Percentiles rank a stretch among this genome's conserved stretches.
phyloP scores from a whole-genome alignment of 331 rosid genomes.

The Quercus lobata region DNA sequence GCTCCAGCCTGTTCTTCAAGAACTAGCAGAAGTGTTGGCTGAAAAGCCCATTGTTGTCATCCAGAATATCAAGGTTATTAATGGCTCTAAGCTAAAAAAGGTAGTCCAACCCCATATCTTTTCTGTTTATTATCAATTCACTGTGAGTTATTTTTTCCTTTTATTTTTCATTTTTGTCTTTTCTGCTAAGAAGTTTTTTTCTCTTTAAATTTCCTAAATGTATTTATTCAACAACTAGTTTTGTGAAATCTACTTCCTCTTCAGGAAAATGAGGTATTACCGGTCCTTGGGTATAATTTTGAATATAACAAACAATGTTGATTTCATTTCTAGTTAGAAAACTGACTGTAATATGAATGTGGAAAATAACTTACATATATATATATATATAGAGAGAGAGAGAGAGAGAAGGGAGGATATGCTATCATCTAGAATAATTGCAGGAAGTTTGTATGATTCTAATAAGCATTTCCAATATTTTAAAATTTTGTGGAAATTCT shows the following conservation, averaged over 20 bases:
- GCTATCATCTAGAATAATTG: background rate
- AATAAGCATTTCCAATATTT: background rate
- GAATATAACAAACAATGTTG: background rate
- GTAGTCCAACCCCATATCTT: constrained; percentile 29
- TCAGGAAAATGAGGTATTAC: background rate
- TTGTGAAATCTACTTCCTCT: background rate
- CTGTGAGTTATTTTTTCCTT: background rate
- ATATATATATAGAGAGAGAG: no score
- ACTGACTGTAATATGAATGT: background rate
- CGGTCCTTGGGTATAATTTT: background rate
- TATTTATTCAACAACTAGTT: background rate
- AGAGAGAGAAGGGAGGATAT: background rate
- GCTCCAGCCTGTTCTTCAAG: constrained; percentile 84
- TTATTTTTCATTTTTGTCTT: background rate
- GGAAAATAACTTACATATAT: background rate
- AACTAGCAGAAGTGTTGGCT: constrained; percentile 67
- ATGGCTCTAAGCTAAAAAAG: constrained; percentile 78
- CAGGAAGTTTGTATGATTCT: background rate
- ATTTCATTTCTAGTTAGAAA: background rate
- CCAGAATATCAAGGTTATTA: constrained; percentile 55
- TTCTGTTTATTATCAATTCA: background rate
- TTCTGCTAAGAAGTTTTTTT: background rate
- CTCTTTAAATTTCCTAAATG: background rate
- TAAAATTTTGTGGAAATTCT: background rate
- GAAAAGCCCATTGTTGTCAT: constrained; percentile 43